These are phyloP conservation scores for Acacia concinna DNA, from an alignment of 331 rosid species.

Conservation along the genomic window DNA sequence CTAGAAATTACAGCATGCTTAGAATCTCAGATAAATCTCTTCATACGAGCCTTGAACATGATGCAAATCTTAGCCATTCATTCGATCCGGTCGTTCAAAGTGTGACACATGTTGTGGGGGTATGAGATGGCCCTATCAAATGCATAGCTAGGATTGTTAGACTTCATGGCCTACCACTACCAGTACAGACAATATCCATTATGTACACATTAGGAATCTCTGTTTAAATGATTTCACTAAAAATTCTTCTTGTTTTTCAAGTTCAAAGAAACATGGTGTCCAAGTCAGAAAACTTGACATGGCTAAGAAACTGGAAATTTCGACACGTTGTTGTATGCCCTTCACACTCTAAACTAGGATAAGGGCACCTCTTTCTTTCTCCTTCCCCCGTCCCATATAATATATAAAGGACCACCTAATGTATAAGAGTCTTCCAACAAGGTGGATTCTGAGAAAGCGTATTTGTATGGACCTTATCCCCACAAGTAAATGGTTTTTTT, in stretches of 20 bases:
- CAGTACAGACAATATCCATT: background rate
- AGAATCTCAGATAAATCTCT: background rate
- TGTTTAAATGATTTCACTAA: background rate
- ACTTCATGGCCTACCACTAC: background rate
- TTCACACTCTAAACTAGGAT: conserved; percentile 20
- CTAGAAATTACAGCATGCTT: background rate
- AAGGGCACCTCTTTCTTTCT: background rate
- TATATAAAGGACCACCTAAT: background rate
- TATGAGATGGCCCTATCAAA: background rate
- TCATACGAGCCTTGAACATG: background rate
- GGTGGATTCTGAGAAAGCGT: background rate
- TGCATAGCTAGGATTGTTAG: background rate
- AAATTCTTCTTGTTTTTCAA: background rate
- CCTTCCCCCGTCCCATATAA: conserved; percentile 4
- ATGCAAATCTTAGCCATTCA: background rate
- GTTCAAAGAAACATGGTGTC: conserved; percentile 13
- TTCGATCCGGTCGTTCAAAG: background rate
- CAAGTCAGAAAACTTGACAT: background rate
- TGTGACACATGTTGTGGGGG: background rate
- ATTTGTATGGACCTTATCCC: background rate
- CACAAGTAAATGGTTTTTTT: rapidly evolving
- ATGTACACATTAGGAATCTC: background rate
- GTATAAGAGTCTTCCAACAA: background rate
- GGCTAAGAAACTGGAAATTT: conserved; percentile 10
- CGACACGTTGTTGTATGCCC: conserved; percentile 23